These are phyloP conservation scores for Colletotrichum spinosum DNA, from an alignment of 2,329 filamentous ascomycete genomes.

Conservation along the genomic window DNA sequence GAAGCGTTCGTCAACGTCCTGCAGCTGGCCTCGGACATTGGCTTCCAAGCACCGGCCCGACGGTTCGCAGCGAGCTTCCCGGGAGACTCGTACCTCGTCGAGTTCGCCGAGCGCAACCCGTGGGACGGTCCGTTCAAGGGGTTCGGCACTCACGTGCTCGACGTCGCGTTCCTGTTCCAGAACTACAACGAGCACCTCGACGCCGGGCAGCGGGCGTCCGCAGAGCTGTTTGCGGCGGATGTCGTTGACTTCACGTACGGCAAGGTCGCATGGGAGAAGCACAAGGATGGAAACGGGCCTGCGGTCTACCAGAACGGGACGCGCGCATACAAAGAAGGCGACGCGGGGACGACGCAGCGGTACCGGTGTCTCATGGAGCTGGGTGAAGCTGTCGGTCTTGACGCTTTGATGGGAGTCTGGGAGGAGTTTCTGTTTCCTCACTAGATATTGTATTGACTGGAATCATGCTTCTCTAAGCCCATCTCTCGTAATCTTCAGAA, in stretches of 20 bases:
- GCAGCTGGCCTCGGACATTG: constrained; percentile 11
- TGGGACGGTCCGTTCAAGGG: constrained; percentile 57
- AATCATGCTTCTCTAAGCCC: too few relatives aligned
- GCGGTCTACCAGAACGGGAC: constrained; percentile 2
- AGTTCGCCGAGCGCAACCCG: constrained; percentile 60
- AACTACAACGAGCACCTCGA: constrained; percentile 55
- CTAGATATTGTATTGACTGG: neutral
- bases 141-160: constrained; percentile 55
- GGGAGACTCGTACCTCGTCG: constrained; percentile 35
- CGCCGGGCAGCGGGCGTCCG: constrained; percentile 45
- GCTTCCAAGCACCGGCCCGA: constrained; percentile 11
- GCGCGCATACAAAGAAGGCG: constrained; percentile 11
- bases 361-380: neutral
- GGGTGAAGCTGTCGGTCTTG: constrained; percentile 7
- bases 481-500: too few relatives aligned
- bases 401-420: constrained; percentile 9
- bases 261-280: constrained; percentile 33
- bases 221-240: constrained; percentile 48
- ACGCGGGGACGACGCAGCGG: neutral
- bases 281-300: constrained; percentile 3
- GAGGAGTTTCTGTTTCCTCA: neutral
- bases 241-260: constrained; percentile 53
- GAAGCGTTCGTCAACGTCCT: constrained; percentile 13
- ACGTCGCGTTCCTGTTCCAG: constrained; percentile 57
- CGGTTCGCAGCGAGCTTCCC: constrained; percentile 8